Conservation (phyloP, 2,329 filamentous ascomycete species). For the Didymella lethalis region DNA sequence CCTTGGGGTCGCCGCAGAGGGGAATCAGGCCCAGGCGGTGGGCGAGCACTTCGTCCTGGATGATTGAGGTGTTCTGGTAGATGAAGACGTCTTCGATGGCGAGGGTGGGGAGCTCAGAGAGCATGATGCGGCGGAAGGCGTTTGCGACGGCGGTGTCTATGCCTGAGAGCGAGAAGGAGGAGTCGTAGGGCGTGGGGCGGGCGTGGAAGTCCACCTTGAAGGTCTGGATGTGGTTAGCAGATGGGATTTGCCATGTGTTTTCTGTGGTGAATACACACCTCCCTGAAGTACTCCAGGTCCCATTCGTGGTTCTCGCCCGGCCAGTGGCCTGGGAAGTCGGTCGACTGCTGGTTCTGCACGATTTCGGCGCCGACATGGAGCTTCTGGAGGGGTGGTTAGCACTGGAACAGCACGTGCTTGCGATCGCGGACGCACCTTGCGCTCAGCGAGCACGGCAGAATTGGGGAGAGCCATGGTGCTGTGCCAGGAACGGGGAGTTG, state of each 20-base stretch:
- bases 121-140: conserved; percentile 94
- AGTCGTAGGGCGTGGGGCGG: conserved; percentile 73
- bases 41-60: conserved; percentile 95
- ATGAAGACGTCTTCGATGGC: conserved; percentile 95
- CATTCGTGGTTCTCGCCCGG: conserved; percentile 87
- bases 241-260: background rate
- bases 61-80: conserved; percentile 95
- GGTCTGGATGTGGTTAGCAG: conserved; percentile 51
- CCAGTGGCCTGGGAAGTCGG: conserved; percentile 90
- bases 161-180: conserved; percentile 90
- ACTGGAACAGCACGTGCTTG: background rate
- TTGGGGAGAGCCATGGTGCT: conserved; percentile 55
- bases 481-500: background rate
- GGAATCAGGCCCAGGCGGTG: conserved; percentile 91
- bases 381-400: conserved; percentile 62
- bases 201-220: conserved; percentile 84
- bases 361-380: conserved; percentile 90
- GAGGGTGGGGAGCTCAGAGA: conserved; percentile 91
- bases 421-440: conserved; percentile 61
- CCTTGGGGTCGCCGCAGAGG: conserved; percentile 79
- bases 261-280: conserved; percentile 46
- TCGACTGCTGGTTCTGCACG: conserved; percentile 86
- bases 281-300: conserved; percentile 75
- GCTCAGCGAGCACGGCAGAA: conserved; percentile 65
- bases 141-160: conserved; percentile 94